Evolutionary conservation across 805 yeast genomes (phyloP), one percentile per base, ranked within the genome.

Genomic region (Candida xyloterini): DNA sequence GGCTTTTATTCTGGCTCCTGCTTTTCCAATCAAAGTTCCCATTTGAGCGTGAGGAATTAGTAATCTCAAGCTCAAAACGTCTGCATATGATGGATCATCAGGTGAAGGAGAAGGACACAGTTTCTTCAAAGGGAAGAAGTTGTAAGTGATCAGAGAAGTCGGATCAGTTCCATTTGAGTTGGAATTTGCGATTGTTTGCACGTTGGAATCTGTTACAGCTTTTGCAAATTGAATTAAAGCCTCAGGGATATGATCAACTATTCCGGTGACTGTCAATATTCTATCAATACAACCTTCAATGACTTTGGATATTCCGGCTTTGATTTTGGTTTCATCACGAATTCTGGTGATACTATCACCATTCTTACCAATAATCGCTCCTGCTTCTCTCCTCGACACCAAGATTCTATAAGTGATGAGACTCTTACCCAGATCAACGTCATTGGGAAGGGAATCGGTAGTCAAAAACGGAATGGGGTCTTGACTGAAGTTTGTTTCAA

Each of bases 21-120:
- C 84, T 42, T 84, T 78, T 37, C 96, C 96, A 57, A 89, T 88
- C 32, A 89, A 74, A 7, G 95, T 80, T 27, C 96, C 95, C 78
- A 88, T 80, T 59, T 87, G 95, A 36, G 81, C 73, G 62, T 88
- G 87, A 28, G 96, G 88, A 43, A 88, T 72, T 47, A 89, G 68
- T 32, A 89, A 68, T 56, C 96, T 74, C 53, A 88, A 61, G 25
- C 77, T 69, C 25, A 81, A 68, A 31, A 74, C 69, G 9, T 77
- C 76, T 21, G 72, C 72, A 31, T 73, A 66, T 16, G 76, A 71
- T 35, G 74, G 70, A 20, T 77, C 79, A 30, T 72, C 73, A 22
- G 73, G 65, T 18, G 71, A 60, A 6, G 79, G 74, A 35, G 76
- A 65, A 38, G 73, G 69, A 56, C 76, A 68, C 55, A 79, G 67